Base-by-base conservation (phyloP, 495 filamentous ascomycete species). In the Hypomontagnella monticulosa region DNA sequence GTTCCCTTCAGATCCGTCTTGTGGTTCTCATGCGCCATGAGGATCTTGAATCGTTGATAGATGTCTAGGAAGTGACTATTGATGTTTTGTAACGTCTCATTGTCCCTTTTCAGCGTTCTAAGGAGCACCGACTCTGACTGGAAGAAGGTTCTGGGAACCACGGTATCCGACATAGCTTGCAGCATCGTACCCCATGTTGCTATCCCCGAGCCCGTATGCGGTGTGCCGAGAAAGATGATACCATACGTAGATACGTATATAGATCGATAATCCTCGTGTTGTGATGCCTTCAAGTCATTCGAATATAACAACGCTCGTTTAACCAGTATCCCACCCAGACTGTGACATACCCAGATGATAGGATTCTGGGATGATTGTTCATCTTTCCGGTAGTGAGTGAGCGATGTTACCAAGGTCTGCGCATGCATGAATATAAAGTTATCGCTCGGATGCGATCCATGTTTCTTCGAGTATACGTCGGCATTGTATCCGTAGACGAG, bases 401-500 rank as follows among this genome's bases (percentile, higher is more conserved):
- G 76, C n/a, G 75, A 80, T 34, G 87, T 85, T 14, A 93, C 83
- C 10, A 96, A 79, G n/a, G 86, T 92, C 71, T 93, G 88, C 4
- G 92, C 92, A 76, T 96, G 92, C 66, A 92, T 88, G 61, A 90
- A 88, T 60, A 96, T 86, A 66, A 88, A 88, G 74, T 93, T 92
- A 44, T 87, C 87, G 46, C 88, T 57, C 72, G 79, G 76, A 23
- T 60, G 77, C n/a, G 70, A 71, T 23, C 73, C 76, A 50, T 79
- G 75, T 32, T 77, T 77, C 32, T 73, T 78, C 14, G 75, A 81
- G 38, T 87, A 86, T 30, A 93, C 89, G 67, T 91, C 88, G 43
- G 91, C 89, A 70, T 96, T 91, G 72, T 95, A 96, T 3, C 92
- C 92, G 71, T 93, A 96, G 4, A 90, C 89, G 48, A 96, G 75